Conservation (phyloP, 179 eudicot genomes). For the Corrigiola litoralis region DNA sequence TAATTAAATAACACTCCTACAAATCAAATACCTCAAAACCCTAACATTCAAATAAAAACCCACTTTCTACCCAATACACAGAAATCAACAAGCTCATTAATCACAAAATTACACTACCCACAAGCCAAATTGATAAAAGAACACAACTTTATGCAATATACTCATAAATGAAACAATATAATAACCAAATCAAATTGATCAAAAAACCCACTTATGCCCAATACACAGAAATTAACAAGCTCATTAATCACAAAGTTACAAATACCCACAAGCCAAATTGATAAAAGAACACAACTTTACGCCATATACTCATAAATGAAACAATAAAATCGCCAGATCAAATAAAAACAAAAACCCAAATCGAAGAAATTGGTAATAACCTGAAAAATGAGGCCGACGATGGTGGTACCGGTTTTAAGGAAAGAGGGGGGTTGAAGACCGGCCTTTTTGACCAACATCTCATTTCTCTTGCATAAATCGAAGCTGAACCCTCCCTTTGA, state of each 20-base stretch:
- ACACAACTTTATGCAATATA: neutral
- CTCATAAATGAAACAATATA: neutral
- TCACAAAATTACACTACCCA: neutral
- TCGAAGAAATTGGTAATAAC: constrained; percentile 26
- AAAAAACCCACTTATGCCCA: neutral
- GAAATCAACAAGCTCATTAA: neutral
- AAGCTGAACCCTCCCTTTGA: constrained; percentile 66
- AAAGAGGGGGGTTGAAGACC: constrained; percentile 42
- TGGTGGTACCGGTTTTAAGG: constrained; percentile 80
- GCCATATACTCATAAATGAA: neutral
- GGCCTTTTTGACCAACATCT: constrained; percentile 55
- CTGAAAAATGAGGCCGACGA: constrained; percentile 63
- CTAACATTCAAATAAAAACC: too few species aligned
- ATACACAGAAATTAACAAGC: neutral
- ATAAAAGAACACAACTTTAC: neutral
- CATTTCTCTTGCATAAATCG: constrained; percentile 65
- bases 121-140: too few species aligned
- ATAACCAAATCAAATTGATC: neutral
- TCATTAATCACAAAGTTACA: too few species aligned
- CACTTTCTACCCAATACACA: too few species aligned
- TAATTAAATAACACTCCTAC: neutral
- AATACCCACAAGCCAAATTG: too few species aligned
- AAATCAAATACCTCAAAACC: neutral
- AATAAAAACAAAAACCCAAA: neutral
- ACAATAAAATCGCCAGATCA: neutral